Evolutionary conservation across 768 basidiomycete genomes (phyloP), one percentile per base, ranked within the genome.

Genomic region (Amanita phalloides): DNA sequence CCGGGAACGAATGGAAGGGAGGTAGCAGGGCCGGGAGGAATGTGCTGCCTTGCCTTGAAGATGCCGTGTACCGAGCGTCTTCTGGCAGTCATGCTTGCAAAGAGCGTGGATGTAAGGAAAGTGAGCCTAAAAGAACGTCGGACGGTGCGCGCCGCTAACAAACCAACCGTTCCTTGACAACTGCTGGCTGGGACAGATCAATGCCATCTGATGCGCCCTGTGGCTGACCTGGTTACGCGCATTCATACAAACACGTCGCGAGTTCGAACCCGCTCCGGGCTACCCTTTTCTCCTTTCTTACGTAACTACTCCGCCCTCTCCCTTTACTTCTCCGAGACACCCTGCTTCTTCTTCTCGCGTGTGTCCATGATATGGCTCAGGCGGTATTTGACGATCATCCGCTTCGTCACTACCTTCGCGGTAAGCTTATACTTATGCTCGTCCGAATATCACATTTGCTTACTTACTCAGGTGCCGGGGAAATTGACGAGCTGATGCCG

Each of bases 201-300:
- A 3, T 37, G 7, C 13, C 17, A 36, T 33, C n/a, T 33, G 9
- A 30, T n/a, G 28, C 81, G 79, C 79, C 78, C 79, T 79, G 76
- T 81, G 79, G 78, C 79, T 80, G 75, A 81, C 79, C 80, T 81
- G 79, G 79, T 81, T 70, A 81, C n/a, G n/a, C n/a, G n/a, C n/a
- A n/a, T n/a, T n/a, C 77, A 17, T 17, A 17, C 17, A 17, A 30
- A 30, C 30, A 30, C 8, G 30, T 30, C 78, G 73, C 74, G 74
- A 78, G 80, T 80, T 79, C 78, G 72, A 80, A 72, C 75, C 79
- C 33, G 11, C 11, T 3, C 10, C 6, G 3, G 10, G 4, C 33
- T 3, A 4, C 32, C 11, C 11, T 33, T 81, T 73, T 72, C 73
- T 72, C 23, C 11, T 11, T 2, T 9, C 6, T 51, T 38, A 51